These are phyloP conservation scores for Lecanicillium sp. DNA, from an alignment of 2,329 filamentous ascomycete species.

Conservation along the genomic window DNA sequence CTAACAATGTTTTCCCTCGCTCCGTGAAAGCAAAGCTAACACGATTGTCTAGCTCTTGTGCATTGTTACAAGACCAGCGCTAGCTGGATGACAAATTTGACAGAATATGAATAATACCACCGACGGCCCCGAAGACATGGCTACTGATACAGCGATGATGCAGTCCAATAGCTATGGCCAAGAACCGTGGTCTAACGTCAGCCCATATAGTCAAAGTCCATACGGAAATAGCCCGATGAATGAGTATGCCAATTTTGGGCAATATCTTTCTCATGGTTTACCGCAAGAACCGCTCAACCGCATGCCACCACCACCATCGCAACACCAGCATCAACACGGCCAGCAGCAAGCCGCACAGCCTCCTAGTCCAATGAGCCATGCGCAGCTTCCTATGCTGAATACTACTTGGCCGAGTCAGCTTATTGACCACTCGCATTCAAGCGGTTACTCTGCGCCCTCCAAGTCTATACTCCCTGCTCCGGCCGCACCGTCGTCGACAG, in stretches of 20 bases:
- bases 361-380: slow-evolving; percentile 27
- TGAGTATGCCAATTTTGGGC: slow-evolving; percentile 52
- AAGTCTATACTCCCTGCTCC: slow-evolving; percentile 47
- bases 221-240: slow-evolving; percentile 45
- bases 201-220: slow-evolving; percentile 55
- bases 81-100: too few relatives aligned
- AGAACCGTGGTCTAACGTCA: slow-evolving; percentile 49
- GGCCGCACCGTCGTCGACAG: slow-evolving; percentile 38
- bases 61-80: too few relatives aligned
- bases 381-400: slow-evolving; percentile 60
- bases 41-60: too few relatives aligned
- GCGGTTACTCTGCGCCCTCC: slow-evolving; percentile 50
- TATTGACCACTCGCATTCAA: slow-evolving; percentile 51
- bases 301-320: slow-evolving; percentile 49
- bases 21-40: too few relatives aligned
- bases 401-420: slow-evolving; percentile 77
- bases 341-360: slow-evolving; percentile 29
- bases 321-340: slow-evolving; percentile 34
- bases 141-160: slow-evolving; percentile 18
- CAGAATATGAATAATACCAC: slow-evolving; percentile 25
- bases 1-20: too few relatives aligned
- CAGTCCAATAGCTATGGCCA: slow-evolving; percentile 8
- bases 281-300: slow-evolving; percentile 41
- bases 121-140: slow-evolving; percentile 21
- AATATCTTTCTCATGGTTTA: slow-evolving; percentile 46